A percentile compares a stretch with the other conserved stretches of the same genome.
Evolutionary conservation across 2,329 filamentous ascomycete species (phyloP).

Genomic region (Albophoma yamanashiensis): DNA sequence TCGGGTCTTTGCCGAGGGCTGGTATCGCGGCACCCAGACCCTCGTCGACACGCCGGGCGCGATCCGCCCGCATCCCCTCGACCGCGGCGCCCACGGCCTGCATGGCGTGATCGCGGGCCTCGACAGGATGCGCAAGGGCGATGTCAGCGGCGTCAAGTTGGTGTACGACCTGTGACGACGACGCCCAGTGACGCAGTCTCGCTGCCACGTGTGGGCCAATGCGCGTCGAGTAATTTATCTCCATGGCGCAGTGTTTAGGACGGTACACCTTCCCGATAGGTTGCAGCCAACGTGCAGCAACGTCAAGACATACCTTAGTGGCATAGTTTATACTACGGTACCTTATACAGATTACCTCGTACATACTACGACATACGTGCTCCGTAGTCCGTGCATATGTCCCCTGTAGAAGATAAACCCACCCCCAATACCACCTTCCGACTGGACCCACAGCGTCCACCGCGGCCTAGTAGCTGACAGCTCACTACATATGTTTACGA

Average conservation of each 20-base stretch:
- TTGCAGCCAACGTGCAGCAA: not conserved
- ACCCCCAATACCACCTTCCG: not conserved
- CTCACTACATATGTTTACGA: not conserved
- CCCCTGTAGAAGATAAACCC: not conserved
- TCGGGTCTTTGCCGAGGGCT: not conserved
- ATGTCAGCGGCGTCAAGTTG: not conserved
- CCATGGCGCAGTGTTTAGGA: not conserved
- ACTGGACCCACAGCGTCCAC: not conserved
- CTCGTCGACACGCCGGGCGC: not conserved
- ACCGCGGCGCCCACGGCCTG: not conserved
- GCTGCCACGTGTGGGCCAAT: not conserved
- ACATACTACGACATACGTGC: too few relatives aligned
- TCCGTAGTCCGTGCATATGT: too few relatives aligned
- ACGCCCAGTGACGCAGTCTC: not conserved
- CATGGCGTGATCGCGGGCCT: not conserved
- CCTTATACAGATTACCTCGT: not conserved
- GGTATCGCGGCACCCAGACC: not conserved
- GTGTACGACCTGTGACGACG: not conserved
- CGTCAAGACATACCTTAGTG: not conserved
- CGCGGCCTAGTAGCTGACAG: not conserved
- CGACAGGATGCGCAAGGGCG: not conserved
- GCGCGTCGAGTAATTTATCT: not conserved
- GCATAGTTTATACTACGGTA: not conserved
- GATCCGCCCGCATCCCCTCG: not conserved
- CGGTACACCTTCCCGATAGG: not conserved